phyloP scores from a whole-genome alignment of 2,329 filamentous ascomycete genomes.

The Cladosporium sp. region DNA sequence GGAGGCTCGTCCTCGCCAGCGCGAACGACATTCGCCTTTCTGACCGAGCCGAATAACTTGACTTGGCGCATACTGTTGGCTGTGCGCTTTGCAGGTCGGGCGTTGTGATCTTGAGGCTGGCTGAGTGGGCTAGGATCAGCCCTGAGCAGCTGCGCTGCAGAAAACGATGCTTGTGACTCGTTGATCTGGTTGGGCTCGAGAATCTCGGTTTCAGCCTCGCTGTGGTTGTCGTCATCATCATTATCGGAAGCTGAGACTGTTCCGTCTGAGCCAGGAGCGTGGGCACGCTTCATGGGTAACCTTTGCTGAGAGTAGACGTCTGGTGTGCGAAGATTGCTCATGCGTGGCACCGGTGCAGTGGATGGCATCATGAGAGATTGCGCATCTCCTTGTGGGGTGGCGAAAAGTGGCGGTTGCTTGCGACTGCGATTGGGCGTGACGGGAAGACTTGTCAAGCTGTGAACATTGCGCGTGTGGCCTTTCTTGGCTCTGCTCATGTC shows the following conservation, averaged over 20 bases:
- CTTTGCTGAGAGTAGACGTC: conserved; percentile 29
- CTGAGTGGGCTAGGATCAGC: conserved; percentile 45
- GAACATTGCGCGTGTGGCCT: conserved; percentile 72
- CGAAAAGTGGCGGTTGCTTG: conserved; percentile 51
- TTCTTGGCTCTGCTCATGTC: conserved; percentile 54
- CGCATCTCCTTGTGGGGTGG: conserved; percentile 30
- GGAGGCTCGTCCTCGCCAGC: conserved; percentile 31
- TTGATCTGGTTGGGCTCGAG: conserved; percentile 56
- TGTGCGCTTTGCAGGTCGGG: conserved; percentile 35
- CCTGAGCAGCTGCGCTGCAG: conserved; percentile 63
- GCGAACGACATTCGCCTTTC: conserved; percentile 53
- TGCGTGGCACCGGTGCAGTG: conserved; percentile 54
- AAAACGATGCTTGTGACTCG: conserved; percentile 75
- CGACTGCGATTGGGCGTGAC: conserved; percentile 66
- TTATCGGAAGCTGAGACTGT: conserved; percentile 71
- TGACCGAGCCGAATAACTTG: conserved; percentile 63
- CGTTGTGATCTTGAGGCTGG: neutral
- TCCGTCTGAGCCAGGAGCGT: conserved; percentile 48
- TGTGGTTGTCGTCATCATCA: conserved; percentile 42
- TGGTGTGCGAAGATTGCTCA: conserved; percentile 43
- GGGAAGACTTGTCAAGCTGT: conserved; percentile 82
- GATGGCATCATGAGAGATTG: conserved; percentile 38
- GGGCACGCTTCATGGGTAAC: conserved; percentile 24
- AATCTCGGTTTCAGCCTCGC: conserved; percentile 59
- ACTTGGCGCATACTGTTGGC: conserved; percentile 51